Evolutionary conservation across 2,329 filamentous ascomycete genomes (phyloP), one percentile per base, ranked within the genome.

Genomic region (Xylariaceae sp.): DNA sequence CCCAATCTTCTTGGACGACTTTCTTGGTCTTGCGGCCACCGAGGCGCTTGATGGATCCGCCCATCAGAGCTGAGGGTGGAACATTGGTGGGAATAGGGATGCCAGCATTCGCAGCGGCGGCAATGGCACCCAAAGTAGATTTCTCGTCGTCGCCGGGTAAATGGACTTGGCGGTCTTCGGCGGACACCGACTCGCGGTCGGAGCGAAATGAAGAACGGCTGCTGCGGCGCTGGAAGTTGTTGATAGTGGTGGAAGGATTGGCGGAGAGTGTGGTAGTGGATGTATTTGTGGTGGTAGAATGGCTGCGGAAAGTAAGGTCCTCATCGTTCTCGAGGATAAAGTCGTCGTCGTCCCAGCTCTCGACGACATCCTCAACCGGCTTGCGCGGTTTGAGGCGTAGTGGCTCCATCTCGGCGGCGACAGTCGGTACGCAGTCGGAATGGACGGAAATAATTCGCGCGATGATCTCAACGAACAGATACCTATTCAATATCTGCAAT

Each of bases 31-130:
- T 90, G 58, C 82, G 80, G 51, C 83, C 83, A 44, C 91, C 91
- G 32, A 97, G 77, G 59, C 91, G 80, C 72, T 95, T 95, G 65
- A 97, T 97, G 10, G 90, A 92, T 45, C 94, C 94, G 46, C 92
- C 92, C 66, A 94, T 81, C 39, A 99, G 75, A 30, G 94, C 94
- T 17, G 92, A 96, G 30, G 88, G 83, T 1, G 92, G 90, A 31
- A 97, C 83, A 65, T 91, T 91, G 45, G 82, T 76, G 27, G 94
- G 94, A 48, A 97, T 82, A 6, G 94, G 92, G 56, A 99, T 96
- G 58, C 94, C 94, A 22, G 90, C 91, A 66, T 84, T 85, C 63
- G 90, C 87, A 32, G 91, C 92, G 6, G 90, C 88, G 19, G 88
- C 82, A 61, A 99, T 92, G 52, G 94, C 91, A 65, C 95, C 87